A percentile compares a stretch with the other conserved stretches of the same genome.
phyloP scores from a whole-genome alignment of 768 basidiomycete genomes.

The Boletus sp. region DNA sequence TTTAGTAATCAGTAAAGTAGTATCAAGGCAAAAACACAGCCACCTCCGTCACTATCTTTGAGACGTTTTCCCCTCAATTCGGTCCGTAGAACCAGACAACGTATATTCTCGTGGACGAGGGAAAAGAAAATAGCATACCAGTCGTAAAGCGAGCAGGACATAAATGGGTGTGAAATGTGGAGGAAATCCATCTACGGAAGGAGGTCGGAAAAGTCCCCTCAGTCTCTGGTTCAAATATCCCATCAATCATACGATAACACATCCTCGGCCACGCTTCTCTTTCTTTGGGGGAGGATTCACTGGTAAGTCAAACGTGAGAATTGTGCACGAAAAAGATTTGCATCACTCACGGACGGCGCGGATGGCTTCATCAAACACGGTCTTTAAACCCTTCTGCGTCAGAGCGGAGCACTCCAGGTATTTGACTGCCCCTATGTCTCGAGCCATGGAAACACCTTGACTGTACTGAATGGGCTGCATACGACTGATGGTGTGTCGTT shows the following conservation, averaged over 20 bases:
- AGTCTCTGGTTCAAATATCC: conserved; percentile 19
- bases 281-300: conserved; percentile 77
- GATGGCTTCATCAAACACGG: conserved; percentile 98
- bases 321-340: neutral
- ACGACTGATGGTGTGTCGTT: conserved; percentile 48
- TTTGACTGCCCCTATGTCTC: conserved; percentile 94
- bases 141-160: conserved; percentile 67
- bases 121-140: conserved; percentile 44
- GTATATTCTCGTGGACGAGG: conserved; percentile 37
- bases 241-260: conserved; percentile 68
- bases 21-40: neutral
- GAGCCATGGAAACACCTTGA: conserved; percentile 87
- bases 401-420: conserved; percentile 95
- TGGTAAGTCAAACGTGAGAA: conserved; percentile 29
- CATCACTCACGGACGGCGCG: conserved; percentile 82
- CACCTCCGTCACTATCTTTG: neutral
- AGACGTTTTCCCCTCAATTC: neutral
- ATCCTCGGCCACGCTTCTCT: conserved; percentile 45
- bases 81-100: conserved; percentile 32
- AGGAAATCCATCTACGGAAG: conserved; percentile 35
- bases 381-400: conserved; percentile 98
- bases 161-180: conserved; percentile 64
- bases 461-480: conserved; percentile 94
- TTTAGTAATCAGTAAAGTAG: too few species aligned
- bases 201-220: conserved; percentile 16